Base-by-base conservation (phyloP, 306 rosid genomes). In the Malus fusca region DNA sequence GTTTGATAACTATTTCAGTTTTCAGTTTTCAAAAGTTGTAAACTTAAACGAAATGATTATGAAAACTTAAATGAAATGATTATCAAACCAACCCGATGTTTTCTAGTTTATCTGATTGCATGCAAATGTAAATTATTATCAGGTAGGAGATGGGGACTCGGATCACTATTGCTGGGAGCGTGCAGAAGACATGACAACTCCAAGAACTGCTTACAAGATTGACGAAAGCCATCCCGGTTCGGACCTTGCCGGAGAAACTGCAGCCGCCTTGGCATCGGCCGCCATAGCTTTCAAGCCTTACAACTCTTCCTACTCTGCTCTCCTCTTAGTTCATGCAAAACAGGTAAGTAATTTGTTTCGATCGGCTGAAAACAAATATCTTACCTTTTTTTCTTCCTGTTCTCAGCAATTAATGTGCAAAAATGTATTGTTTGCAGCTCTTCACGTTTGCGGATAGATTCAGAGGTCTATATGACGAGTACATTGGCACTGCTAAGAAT, bases 101-200 rank as follows among this genome's bases (percentile, higher is more conserved):
- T 42, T 8, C 44, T 42, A 42, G 55, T 48, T 9, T 42, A 42
- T 10, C 23, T 58, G 22, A 23, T 43, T 43, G 23, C 25, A 44
- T 60, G 42, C 33, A 40, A 43, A 13, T 43, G 21, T 21, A 43
- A 58, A 58, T 6, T 18, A 11, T 59, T n/a, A 35, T 73, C 81
- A 88, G 93, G 97, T 93, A 22, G 98, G 97, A 12, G 97, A 93
- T 80, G 98, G 98, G 46, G 69, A 59, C 62, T 93, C 98, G 22
- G 98, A 93, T 75, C 97, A 91, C 69, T 90, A 82, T 80, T 91
- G 97, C 66, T 93, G 98, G 98, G 84, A 91, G 78, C 92, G 92
- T 4, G 89, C 98, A 2, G 98, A 93, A 79, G 98, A 90, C 68
- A 93, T 93, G 98, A 86, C 84, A 1, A 93, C 98, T 52, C 70